These are phyloP conservation scores for Henckelia pumila DNA, from an alignment of 257 asterid genomes.

Conservation along the genomic window DNA sequence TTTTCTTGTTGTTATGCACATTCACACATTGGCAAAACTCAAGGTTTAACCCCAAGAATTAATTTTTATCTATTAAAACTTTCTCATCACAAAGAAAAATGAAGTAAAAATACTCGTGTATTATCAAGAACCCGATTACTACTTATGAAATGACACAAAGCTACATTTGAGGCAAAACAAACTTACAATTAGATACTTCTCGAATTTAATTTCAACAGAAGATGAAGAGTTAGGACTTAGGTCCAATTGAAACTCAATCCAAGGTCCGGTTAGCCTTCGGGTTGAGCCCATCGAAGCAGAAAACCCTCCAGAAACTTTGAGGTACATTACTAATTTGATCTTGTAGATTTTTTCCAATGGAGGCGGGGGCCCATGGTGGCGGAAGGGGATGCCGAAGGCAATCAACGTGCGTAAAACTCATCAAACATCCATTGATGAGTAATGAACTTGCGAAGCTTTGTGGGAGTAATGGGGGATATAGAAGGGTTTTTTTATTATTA, in stretches of 20 bases:
- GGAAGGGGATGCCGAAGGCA: neutral
- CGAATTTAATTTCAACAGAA: neutral
- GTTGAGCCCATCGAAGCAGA: neutral
- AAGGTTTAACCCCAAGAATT: neutral
- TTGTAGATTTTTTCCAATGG: neutral
- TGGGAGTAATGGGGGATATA: too few species aligned
- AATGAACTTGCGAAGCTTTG: too few species aligned
- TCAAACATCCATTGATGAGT: neutral
- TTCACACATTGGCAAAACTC: neutral
- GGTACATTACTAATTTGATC: neutral
- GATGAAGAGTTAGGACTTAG: neutral
- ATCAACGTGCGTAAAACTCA: neutral
- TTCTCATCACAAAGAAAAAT: neutral
- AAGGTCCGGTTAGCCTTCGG: neutral
- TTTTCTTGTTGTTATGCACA: neutral
- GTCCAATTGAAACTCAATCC: neutral
- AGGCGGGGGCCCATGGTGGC: neutral
- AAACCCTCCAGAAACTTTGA: neutral
- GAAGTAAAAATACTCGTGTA: neutral
- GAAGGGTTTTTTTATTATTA: too few species aligned
- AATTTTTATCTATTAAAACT: neutral
- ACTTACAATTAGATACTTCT: neutral
- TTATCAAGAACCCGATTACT: neutral
- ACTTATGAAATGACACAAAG: neutral
- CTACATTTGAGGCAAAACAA: neutral